A percentile compares a stretch with the other conserved stretches of the same genome.
These are phyloP conservation scores for Zygosaccharomyces pseudorouxii DNA, from an alignment of 805 yeast genomes.

Conservation along the genomic window DNA sequence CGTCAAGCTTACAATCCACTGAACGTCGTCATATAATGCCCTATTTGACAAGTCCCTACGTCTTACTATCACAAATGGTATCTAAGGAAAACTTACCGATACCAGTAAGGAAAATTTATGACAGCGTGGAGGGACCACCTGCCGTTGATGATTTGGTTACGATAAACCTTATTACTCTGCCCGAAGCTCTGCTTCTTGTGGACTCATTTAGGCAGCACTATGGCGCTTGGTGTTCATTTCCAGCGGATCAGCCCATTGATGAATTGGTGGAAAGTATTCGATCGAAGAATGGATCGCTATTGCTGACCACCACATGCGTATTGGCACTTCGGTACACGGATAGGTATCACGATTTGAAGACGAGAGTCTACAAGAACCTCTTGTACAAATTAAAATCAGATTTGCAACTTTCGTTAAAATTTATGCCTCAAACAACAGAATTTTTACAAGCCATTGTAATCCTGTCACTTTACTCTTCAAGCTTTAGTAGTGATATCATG, in stretches of 20 bases:
- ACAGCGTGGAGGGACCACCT: conserved; percentile 8
- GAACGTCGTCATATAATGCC: conserved; percentile 15
- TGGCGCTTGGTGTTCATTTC: conserved; percentile 76
- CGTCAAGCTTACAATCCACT: conserved; percentile 7
- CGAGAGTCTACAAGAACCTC: conserved; percentile 41
- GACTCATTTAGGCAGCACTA: conserved; percentile 59
- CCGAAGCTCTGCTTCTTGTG: conserved; percentile 48
- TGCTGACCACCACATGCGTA: conserved; percentile 63
- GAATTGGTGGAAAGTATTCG: conserved; percentile 47
- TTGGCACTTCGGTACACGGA: conserved; percentile 50
- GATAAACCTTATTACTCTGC: conserved; percentile 44
- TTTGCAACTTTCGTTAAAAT: conserved; percentile 42
- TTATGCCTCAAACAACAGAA: conserved; percentile 47
- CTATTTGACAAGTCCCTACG: conserved; percentile 15
- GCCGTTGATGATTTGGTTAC: conserved; percentile 45
- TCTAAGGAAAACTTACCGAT: conserved; percentile 17
- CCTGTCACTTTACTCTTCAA: conserved; percentile 58
- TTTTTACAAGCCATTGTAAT: conserved; percentile 65
- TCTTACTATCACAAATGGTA: conserved; percentile 17
- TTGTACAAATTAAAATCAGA: conserved; percentile 47
- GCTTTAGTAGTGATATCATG: conserved; percentile 50
- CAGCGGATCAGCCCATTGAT: conserved; percentile 46
- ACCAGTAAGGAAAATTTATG: conserved; percentile 16
- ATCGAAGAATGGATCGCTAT: conserved; percentile 47
- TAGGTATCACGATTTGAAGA: conserved; percentile 33